Percentiles rank a stretch among this genome's conserved stretches.
phyloP scores from a whole-genome alignment of 257 asterid genomes.

The Lycium barbarum region DNA sequence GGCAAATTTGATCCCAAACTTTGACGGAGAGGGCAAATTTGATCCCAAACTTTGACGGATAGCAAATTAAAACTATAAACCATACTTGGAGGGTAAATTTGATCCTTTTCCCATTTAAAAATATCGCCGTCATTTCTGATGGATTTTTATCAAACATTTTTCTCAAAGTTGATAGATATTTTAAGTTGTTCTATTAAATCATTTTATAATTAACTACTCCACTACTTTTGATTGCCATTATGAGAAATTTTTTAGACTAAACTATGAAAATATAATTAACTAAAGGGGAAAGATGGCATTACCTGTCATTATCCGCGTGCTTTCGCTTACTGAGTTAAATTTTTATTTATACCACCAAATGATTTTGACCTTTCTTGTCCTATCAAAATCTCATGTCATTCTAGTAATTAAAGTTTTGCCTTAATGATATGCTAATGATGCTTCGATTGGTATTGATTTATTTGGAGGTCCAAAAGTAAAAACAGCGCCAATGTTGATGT shows the following conservation, averaged over 20 bases:
- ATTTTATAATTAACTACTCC: conserved; percentile 2
- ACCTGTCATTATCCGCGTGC: conserved; percentile 44
- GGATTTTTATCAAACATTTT: not conserved
- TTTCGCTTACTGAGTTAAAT: conserved; percentile 32
- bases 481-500: not conserved
- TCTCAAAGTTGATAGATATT: not conserved
- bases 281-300: not conserved
- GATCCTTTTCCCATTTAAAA: too few relatives aligned
- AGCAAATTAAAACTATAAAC: too few relatives aligned
- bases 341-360: not conserved
- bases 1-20: too few relatives aligned
- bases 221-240: conserved; percentile 23
- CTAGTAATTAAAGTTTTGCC: conserved; percentile 46
- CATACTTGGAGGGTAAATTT: too few relatives aligned
- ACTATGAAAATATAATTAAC: not conserved
- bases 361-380: conserved; percentile 21
- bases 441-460: conserved; percentile 30
- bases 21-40: too few relatives aligned
- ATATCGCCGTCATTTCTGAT: not conserved
- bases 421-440: conserved; percentile 33
- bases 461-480: not conserved
- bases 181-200: not conserved
- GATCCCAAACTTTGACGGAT: too few relatives aligned
- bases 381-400: conserved; percentile 40
- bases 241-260: not conserved